A percentile compares a stretch with the other conserved stretches of the same genome.
Evolutionary conservation across 208 protist species (phyloP).

Genomic region (Wallacemonas sp.): DNA sequence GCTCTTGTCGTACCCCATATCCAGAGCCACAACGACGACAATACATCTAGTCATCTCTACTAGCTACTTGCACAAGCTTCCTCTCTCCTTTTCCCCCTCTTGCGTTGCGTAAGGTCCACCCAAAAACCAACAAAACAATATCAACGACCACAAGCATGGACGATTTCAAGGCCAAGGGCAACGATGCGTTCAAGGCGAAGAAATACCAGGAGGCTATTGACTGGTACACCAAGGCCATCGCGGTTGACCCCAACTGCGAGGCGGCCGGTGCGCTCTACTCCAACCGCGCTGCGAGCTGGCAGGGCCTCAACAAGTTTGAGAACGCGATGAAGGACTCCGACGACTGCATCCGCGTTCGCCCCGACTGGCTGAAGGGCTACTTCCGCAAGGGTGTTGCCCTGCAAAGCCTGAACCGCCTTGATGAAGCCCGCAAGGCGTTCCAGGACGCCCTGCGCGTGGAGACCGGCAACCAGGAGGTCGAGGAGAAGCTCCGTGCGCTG

Average conservation of each 20-base stretch:
- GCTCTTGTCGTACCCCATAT: too few species aligned
- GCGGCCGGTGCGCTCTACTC: conserved; percentile 83
- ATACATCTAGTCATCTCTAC: too few species aligned
- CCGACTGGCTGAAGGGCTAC: conserved; percentile 91
- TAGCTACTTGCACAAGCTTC: too few species aligned
- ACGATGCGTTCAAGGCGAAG: conserved; percentile 90
- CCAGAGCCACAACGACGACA: too few species aligned
- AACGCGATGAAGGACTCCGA: conserved; percentile 83
- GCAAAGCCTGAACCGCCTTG: conserved; percentile 61
- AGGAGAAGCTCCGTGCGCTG: conserved; percentile 68
- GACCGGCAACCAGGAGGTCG: conserved; percentile 77
- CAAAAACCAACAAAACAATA: too few species aligned
- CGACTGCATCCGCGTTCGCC: conserved; percentile 81
- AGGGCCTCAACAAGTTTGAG: conserved; percentile 66
- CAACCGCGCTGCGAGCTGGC: conserved; percentile 89
- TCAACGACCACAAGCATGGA: conserved; percentile 67
- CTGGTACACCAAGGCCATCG: conserved; percentile 92
- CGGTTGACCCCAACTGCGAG: conserved; percentile 72
- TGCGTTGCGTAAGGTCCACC: too few species aligned
- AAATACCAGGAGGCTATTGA: conserved; percentile 88
- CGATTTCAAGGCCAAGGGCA: conserved; percentile 89
- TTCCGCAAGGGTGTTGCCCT: conserved; percentile 88
- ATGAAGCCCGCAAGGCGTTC: conserved; percentile 86
- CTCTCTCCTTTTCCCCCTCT: too few species aligned
- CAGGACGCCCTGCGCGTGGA: conserved; percentile 76